Evolutionary conservation across 1,284 basidiomycete species (phyloP).

Genomic region (Abortiporus biennis): DNA sequence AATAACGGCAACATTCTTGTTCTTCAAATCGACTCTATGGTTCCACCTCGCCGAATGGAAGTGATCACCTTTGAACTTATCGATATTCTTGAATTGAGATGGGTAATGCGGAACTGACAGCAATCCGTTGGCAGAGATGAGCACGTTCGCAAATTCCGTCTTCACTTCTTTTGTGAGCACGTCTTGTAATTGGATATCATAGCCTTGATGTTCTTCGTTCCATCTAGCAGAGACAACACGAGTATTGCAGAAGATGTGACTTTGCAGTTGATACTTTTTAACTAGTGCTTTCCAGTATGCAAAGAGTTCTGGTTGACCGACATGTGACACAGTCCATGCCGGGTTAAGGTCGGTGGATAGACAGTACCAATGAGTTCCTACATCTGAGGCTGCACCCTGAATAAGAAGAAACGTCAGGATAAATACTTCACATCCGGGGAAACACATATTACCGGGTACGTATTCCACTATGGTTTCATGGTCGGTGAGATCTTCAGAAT

Average conservation of each 20-base stretch:
- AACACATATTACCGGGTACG: no score
- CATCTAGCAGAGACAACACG: conserved; percentile 33
- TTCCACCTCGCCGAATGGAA: conserved; percentile 37
- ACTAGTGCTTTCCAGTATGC: conserved; percentile 24
- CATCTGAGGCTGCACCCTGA: conserved; percentile 23
- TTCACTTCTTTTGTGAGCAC: no score
- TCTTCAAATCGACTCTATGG: conserved; percentile 24
- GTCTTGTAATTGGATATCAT: no score
- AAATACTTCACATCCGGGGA: no score
- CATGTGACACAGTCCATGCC: conserved; percentile 23
- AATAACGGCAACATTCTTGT: conserved; percentile 32
- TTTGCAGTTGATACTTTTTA: conserved; percentile 16
- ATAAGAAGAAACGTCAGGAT: no score
- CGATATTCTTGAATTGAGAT: conserved; percentile 32
- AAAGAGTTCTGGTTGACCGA: conserved; percentile 25
- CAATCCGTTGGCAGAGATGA: conserved; percentile 40
- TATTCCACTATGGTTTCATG: no score
- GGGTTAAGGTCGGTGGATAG: conserved; percentile 26
- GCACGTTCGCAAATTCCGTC: conserved; percentile 20
- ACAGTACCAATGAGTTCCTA: conserved; percentile 25
- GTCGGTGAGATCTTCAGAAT: no score
- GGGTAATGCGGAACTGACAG: conserved; percentile 32
- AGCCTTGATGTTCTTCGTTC: conserved; percentile 28
- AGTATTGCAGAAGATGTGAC: conserved; percentile 24
- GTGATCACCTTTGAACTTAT: conserved; percentile 35